phyloP scores from a whole-genome alignment of 2,329 filamentous ascomycete species.

The Sporothrix mexicana region DNA sequence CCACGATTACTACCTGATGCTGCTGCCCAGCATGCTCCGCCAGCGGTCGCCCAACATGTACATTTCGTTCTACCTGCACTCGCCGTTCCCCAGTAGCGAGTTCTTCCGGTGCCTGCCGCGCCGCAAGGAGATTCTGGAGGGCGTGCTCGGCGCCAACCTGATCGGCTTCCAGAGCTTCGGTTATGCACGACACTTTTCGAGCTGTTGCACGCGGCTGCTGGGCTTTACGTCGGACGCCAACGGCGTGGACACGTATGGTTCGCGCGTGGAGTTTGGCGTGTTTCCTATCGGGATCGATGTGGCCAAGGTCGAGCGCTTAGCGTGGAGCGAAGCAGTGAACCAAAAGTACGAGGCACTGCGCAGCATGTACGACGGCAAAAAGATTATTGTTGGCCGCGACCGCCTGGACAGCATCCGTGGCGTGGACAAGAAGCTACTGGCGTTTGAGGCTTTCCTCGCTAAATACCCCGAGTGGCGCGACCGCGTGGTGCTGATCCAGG shows the following conservation, averaged over 20 bases:
- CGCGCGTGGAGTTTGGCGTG: slow-evolving; percentile 87
- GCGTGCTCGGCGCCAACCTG: slow-evolving; percentile 88
- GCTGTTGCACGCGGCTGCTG: slow-evolving; percentile 88
- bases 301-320: slow-evolving; percentile 74
- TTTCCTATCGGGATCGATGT: slow-evolving; percentile 96
- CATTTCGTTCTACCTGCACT: slow-evolving; percentile 92
- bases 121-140: slow-evolving; percentile 88
- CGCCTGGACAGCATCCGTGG: slow-evolving; percentile 91
- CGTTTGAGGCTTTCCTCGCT: slow-evolving; percentile 90
- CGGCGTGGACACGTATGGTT: slow-evolving; percentile 86
- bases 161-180: slow-evolving; percentile 95
- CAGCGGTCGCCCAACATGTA: slow-evolving; percentile 88
- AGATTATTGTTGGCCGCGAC: slow-evolving; percentile 93
- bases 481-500: slow-evolving; percentile 91
- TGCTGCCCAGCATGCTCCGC: slow-evolving; percentile 86
- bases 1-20: slow-evolving; percentile 91
- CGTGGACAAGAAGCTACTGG: slow-evolving; percentile 93
- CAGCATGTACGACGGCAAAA: slow-evolving; percentile 83
- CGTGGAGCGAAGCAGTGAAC: slow-evolving; percentile 73
- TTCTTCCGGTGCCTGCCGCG: slow-evolving; percentile 88
- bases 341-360: slow-evolving; percentile 75
- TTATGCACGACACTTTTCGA: slow-evolving; percentile 92
- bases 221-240: slow-evolving; percentile 86
- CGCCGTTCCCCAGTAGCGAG: slow-evolving; percentile 94
- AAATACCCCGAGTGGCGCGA: slow-evolving; percentile 90